A percentile compares a stretch with the other conserved stretches of the same genome.
phyloP scores from a whole-genome alignment of 352 stramenopile species.

The Phytophthora podocarpi region DNA sequence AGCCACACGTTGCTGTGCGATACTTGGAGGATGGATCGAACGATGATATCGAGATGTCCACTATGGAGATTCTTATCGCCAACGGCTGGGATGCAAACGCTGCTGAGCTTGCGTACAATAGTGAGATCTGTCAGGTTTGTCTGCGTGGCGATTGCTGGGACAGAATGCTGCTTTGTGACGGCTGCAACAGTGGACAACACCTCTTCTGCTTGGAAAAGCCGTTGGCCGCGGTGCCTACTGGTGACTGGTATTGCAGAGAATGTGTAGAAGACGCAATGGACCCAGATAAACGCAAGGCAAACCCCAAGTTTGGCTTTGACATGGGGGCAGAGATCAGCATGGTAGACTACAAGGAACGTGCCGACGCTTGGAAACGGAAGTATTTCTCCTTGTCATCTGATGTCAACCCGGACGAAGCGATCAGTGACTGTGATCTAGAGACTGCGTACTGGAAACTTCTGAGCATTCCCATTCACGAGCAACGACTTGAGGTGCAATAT shows the following conservation, averaged over 20 bases:
- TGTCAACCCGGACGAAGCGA: conserved; percentile 40
- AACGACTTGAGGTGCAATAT: conserved; percentile 91
- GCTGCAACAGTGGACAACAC: conserved; percentile 83
- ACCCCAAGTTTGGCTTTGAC: conserved; percentile 85
- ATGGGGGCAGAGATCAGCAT: conserved; percentile 85
- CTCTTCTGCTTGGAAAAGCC: conserved; percentile 78
- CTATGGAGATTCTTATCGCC: conserved; percentile 79
- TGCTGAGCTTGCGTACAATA: conserved; percentile 77
- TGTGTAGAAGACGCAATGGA: conserved; percentile 69
- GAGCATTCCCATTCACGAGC: conserved; percentile 72
- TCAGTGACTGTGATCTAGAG: conserved; percentile 80
- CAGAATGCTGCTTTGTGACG: conserved; percentile 80
- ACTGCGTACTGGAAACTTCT: conserved; percentile 90
- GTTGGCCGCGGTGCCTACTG: conserved; percentile 56
- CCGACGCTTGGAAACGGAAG: conserved; percentile 76
- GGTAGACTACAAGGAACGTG: conserved; percentile 82
- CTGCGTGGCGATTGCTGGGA: conserved; percentile 83
- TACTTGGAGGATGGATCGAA: conserved; percentile 64
- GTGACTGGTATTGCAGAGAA: conserved; percentile 82
- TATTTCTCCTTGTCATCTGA: conserved; percentile 66
- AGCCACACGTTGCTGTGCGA: conserved; percentile 69
- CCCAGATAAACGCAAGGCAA: conserved; percentile 41
- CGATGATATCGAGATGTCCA: conserved; percentile 65
- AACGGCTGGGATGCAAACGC: conserved; percentile 77
- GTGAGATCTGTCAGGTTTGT: conserved; percentile 85